Percentiles rank a stretch among this genome's conserved stretches.
Conservation (phyloP, 129 eudicot genomes). For the Chrysanthemum makinoi region DNA sequence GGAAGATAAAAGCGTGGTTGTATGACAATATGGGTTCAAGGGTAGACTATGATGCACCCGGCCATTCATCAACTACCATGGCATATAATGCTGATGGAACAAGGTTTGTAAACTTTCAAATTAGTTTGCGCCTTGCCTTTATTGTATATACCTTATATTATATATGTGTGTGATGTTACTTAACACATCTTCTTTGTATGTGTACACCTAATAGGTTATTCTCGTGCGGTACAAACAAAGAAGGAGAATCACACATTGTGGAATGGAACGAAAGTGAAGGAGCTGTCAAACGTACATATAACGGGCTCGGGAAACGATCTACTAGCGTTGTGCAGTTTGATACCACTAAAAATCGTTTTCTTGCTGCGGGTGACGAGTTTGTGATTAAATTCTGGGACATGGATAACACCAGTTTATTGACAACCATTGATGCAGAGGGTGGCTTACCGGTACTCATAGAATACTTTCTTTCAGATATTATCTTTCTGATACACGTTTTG, state of each 20-base stretch:
- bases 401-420: conserved; percentile 65
- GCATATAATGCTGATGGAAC: conserved; percentile 83
- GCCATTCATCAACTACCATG: conserved; percentile 73
- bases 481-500: not conserved
- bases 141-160: not conserved
- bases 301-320: conserved; percentile 77
- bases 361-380: conserved; percentile 86
- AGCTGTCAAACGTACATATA: conserved; percentile 74
- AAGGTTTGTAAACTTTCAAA: conserved; percentile 36
- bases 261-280: conserved; percentile 99
- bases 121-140: conserved; percentile 5
- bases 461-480: not conserved
- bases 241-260: conserved; percentile 81
- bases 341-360: conserved; percentile 70
- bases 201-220: conserved; percentile 48
- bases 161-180: conserved; percentile 2
- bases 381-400: conserved; percentile 78
- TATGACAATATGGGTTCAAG: conserved; percentile 77
- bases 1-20: conserved; percentile 82
- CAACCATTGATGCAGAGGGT: conserved; percentile 77
- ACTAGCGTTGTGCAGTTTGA: conserved; percentile 78
- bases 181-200: not conserved
- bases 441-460: conserved; percentile 59
- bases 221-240: conserved; percentile 89
- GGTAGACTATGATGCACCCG: conserved; percentile 84